A percentile compares a stretch with the other conserved stretches of the same genome.
Conservation (phyloP, 2,329 filamentous ascomycete species). For the Teratosphaeria nubilosa region DNA sequence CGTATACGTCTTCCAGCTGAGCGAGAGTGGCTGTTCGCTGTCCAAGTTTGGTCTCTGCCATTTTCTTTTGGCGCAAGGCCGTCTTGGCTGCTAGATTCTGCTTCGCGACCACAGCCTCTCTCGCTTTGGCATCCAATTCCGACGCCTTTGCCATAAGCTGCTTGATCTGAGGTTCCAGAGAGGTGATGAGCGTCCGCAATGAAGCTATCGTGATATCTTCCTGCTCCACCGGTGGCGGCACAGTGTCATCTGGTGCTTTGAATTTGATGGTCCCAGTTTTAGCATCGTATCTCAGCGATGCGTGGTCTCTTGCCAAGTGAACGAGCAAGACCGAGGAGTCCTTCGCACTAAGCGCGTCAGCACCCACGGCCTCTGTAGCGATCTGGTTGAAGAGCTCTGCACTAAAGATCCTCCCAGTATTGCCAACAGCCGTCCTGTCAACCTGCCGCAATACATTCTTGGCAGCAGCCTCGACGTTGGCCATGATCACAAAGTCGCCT, state of each 20-base stretch:
- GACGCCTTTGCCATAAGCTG: constrained; percentile 48
- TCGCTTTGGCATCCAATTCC: constrained; percentile 47
- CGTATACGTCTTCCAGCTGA: constrained; percentile 74
- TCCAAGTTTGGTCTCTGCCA: constrained; percentile 62
- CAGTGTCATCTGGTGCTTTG: constrained; percentile 41
- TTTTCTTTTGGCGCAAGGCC: constrained; percentile 71
- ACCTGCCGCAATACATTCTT: constrained; percentile 28
- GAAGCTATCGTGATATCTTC: constrained; percentile 77
- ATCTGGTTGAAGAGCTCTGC: constrained; percentile 19
- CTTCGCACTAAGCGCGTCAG: constrained; percentile 25
- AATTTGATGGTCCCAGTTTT: constrained; percentile 58
- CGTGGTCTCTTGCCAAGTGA: constrained; percentile 44
- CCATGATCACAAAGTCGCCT: constrained; percentile 56
- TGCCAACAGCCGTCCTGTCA: constrained; percentile 22
- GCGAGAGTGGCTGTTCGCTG: constrained; percentile 62
- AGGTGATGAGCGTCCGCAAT: constrained; percentile 60
- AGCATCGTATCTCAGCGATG: constrained; percentile 20
- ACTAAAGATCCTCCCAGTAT: constrained; percentile 25
- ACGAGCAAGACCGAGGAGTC: constrained; percentile 38
- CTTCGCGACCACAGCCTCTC: constrained; percentile 59
- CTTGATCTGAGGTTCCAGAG: constrained; percentile 57
- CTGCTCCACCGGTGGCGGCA: constrained; percentile 49
- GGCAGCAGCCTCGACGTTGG: constrained; percentile 47
- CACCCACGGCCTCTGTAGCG: constrained; percentile 16
- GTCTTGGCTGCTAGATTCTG: constrained; percentile 67